phyloP scores from a whole-genome alignment of 2,329 filamentous ascomycete species.

The Pseudocercospora pini-densiflorae region DNA sequence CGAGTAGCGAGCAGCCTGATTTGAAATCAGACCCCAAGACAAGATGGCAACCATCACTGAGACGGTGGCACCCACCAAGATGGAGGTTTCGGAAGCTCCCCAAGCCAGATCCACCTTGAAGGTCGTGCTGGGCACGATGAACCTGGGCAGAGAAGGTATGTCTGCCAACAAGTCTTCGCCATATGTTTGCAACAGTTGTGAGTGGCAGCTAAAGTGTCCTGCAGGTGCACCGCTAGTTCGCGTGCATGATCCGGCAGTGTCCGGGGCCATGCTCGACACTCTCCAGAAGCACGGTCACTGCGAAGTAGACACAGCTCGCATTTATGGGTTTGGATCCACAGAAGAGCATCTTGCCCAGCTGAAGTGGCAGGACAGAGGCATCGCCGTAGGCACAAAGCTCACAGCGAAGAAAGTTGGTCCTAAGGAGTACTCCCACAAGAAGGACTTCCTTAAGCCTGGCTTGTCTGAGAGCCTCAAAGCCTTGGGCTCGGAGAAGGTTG shows the following conservation, averaged over 20 bases:
- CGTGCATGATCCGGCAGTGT: constrained; percentile 30
- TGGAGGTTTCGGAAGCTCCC: constrained; percentile 6
- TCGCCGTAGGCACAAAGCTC: constrained; percentile 38
- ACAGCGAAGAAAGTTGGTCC: constrained; percentile 25
- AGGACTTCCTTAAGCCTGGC: constrained; percentile 54
- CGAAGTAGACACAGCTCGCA: constrained; percentile 38
- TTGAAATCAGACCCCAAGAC: not conserved
- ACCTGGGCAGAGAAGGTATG: constrained; percentile 22
- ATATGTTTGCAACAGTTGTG: not conserved
- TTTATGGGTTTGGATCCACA: constrained; percentile 33
- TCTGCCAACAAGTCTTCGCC: not conserved
- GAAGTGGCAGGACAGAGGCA: constrained; percentile 33
- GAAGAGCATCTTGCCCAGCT: constrained; percentile 37
- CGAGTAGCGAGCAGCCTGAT: not conserved
- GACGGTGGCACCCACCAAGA: not conserved
- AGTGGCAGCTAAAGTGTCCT: not conserved
- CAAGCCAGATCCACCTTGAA: constrained; percentile 27
- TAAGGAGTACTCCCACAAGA: constrained; percentile 31
- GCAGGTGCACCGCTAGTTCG: constrained; percentile 17
- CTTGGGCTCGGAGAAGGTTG: constrained; percentile 70
- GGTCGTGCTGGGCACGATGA: constrained; percentile 34
- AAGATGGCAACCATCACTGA: constrained; percentile 5
- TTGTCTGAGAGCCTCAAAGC: constrained; percentile 71
- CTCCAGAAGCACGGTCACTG: constrained; percentile 39
- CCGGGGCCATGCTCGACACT: constrained; percentile 32